Evolutionary conservation across 371 early-diverging fungal genomes (phyloP).

Genomic region (Haplosporangium sp.): DNA sequence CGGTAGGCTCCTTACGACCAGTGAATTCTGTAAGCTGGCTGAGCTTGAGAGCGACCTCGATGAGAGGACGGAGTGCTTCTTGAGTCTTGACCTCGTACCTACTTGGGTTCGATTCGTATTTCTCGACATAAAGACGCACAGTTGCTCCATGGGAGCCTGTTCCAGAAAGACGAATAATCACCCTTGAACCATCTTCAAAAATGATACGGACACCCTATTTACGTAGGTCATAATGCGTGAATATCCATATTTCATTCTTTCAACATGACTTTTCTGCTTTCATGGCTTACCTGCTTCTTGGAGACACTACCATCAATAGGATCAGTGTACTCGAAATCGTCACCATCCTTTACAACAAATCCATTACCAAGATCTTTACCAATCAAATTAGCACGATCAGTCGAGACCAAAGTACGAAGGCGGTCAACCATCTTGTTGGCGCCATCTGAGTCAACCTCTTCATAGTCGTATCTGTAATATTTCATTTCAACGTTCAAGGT

Average conservation of each 20-base stretch:
- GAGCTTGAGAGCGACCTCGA: constrained; percentile 85
- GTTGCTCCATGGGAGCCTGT: constrained; percentile 98
- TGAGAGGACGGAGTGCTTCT: constrained; percentile 88
- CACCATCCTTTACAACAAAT: constrained; percentile 78
- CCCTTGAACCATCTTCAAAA: constrained; percentile 91
- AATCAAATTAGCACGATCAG: constrained; percentile 61
- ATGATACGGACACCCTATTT: constrained; percentile 86
- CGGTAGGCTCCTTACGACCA: constrained; percentile 93
- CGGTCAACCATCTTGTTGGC: constrained; percentile 85
- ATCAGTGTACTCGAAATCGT: constrained; percentile 95
- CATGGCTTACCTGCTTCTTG: constrained; percentile 74
- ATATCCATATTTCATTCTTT: too few relatives aligned
- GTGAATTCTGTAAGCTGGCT: constrained; percentile 85
- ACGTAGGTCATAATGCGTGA: too few relatives aligned
- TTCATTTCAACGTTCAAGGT: too few relatives aligned
- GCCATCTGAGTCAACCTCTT: constrained; percentile 89
- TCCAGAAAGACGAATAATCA: constrained; percentile 93
- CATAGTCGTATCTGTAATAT: constrained; percentile 87
- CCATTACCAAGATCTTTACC: constrained; percentile 66
- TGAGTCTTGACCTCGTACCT: constrained; percentile 80
- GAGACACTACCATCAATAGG: constrained; percentile 92
- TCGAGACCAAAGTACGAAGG: constrained; percentile 66
- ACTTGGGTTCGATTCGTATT: constrained; percentile 77
- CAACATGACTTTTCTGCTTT: background rate
- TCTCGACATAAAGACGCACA: constrained; percentile 95